Conservation (phyloP, 106 monocot species). For the Narthecium ossifragum region DNA sequence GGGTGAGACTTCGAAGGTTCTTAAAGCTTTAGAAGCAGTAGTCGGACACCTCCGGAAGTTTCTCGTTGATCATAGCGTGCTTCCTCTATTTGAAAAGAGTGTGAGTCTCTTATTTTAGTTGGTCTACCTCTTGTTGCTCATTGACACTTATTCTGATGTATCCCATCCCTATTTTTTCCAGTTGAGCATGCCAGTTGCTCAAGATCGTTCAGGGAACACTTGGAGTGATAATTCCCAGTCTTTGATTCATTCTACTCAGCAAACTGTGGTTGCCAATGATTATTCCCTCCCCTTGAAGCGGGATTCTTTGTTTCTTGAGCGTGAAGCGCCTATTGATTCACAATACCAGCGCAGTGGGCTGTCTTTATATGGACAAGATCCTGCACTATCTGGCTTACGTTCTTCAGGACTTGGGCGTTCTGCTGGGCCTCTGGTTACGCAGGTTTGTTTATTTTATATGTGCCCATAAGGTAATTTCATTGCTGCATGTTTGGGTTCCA, state of each 20-base stretch:
- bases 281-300: conserved; percentile 45
- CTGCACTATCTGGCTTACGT: conserved; percentile 49
- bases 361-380: conserved; percentile 75
- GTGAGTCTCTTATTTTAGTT: conserved; percentile 30
- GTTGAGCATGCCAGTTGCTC: conserved; percentile 25
- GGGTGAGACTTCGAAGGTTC: conserved; percentile 71
- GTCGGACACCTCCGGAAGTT: conserved; percentile 76
- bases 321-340: conserved; percentile 50
- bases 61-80: conserved; percentile 80
- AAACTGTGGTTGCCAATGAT: conserved; percentile 33
- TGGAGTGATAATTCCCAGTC: conserved; percentile 43
- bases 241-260: conserved; percentile 19
- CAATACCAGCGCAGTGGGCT: conserved; percentile 37
- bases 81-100: conserved; percentile 78
- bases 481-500: not conserved
- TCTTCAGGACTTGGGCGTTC: conserved; percentile 43
- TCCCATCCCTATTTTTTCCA: conserved; percentile 1
- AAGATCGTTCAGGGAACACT: conserved; percentile 36
- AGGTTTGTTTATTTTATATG: conserved; percentile 30
- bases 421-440: conserved; percentile 66
- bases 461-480: not conserved
- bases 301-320: conserved; percentile 50
- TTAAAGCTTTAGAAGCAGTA: conserved; percentile 74
- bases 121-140: not conserved
- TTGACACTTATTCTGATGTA: not conserved